These are phyloP conservation scores for Coniochaeta prunicola DNA, from an alignment of 2,329 filamentous ascomycete species.

Conservation along the genomic window DNA sequence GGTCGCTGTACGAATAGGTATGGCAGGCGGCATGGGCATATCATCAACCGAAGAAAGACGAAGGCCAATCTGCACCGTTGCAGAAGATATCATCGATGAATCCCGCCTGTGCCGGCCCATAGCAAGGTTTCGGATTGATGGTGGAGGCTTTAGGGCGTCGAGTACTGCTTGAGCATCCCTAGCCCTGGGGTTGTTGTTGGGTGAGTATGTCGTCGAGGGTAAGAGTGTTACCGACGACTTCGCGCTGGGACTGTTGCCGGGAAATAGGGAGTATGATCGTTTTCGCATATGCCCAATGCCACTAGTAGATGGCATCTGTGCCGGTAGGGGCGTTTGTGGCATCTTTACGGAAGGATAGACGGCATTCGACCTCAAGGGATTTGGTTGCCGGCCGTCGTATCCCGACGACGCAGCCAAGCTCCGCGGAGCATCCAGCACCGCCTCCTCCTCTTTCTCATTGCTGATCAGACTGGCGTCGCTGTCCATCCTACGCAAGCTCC, in stretches of 20 bases:
- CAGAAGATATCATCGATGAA: constrained; percentile 57
- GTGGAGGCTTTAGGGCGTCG: constrained; percentile 33
- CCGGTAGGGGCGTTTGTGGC: constrained; percentile 21
- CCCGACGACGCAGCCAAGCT: constrained; percentile 10
- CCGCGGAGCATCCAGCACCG: constrained; percentile 17
- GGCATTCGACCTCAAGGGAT: constrained; percentile 25
- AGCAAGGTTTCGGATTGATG: constrained; percentile 32
- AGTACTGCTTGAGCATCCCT: constrained; percentile 9
- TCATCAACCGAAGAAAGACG: constrained; percentile 55
- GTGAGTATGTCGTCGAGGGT: constrained; percentile 40
- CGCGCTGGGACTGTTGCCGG: constrained; percentile 19
- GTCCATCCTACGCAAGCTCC: constrained; percentile 21
- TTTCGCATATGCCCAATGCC: constrained; percentile 24
- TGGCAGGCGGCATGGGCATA: constrained; percentile 25
- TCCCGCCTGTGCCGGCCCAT: constrained; percentile 43
- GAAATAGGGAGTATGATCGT: constrained; percentile 33
- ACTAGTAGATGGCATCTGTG: constrained; percentile 17
- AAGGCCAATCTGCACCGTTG: constrained; percentile 65
- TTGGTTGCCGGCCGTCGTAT: constrained; percentile 16
- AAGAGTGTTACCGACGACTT: constrained; percentile 30
- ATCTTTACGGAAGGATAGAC: constrained; percentile 17
- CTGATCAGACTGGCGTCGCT: constrained; percentile 27
- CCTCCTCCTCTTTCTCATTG: constrained; percentile 24
- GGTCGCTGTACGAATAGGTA: constrained; percentile 1
- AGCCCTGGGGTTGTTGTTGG: constrained; percentile 5